Percentiles rank a stretch among this genome's conserved stretches.
Evolutionary conservation across 371 early-diverging fungal species (phyloP).

Genomic region (Chytridium lagenaria): DNA sequence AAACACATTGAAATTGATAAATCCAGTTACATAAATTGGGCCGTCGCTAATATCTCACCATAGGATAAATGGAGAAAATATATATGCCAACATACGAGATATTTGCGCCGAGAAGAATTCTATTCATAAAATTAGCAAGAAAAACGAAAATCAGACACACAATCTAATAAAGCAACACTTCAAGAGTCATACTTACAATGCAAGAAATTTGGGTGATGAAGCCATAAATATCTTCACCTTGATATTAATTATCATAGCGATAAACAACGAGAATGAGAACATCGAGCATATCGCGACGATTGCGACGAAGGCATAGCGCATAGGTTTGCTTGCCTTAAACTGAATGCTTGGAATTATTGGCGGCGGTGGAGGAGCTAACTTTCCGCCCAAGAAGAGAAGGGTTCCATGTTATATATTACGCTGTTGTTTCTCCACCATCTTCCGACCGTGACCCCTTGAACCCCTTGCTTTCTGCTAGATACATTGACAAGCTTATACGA

Average conservation of each 20-base stretch:
- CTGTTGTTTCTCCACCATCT: neutral
- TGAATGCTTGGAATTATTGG: neutral
- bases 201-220: neutral
- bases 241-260: constrained; percentile 4
- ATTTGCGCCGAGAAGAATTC: constrained; percentile 8
- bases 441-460: neutral
- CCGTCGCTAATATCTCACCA: too few species aligned
- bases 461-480: neutral
- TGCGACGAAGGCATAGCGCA: constrained; percentile 24
- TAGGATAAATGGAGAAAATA: constrained; percentile 6
- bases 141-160: constrained; percentile 3
- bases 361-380: constrained; percentile 9
- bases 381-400: neutral
- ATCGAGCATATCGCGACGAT: constrained; percentile 20
- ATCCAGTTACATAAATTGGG: too few species aligned
- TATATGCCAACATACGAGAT: neutral
- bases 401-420: neutral
- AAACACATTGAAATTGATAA: too few species aligned
- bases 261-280: constrained; percentile 5
- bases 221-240: constrained; percentile 19
- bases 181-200: neutral
- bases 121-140: neutral
- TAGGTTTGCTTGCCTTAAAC: neutral
- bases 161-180: neutral
- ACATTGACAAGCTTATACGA: neutral